Conservation (phyloP, 352 stramenopile genomes). For the Phytophthora aleatoria region DNA sequence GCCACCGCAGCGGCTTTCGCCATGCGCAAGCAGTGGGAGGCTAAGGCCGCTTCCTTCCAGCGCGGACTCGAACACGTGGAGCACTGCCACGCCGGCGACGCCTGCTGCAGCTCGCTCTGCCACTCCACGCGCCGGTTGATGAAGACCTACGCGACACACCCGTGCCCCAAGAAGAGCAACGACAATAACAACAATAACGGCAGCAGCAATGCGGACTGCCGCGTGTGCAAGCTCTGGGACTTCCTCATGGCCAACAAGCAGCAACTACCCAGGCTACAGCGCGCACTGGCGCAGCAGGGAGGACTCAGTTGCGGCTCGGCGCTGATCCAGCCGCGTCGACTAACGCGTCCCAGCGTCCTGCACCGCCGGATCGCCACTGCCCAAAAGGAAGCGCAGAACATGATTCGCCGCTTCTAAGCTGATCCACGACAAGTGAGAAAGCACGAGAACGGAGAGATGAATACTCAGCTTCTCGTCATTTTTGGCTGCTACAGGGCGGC, state of each 20-base stretch:
- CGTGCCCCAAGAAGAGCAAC: slow-evolving; percentile 43
- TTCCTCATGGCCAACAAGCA: slow-evolving; percentile 49
- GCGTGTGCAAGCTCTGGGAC: slow-evolving; percentile 80
- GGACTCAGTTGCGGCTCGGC: slow-evolving; percentile 18
- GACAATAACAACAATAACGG: slow-evolving; percentile 10
- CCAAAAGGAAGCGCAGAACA: slow-evolving; percentile 36
- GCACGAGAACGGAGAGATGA: slow-evolving; percentile 11
- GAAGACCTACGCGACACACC: slow-evolving; percentile 65
- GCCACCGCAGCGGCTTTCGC: slow-evolving; percentile 33
- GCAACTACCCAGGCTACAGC: slow-evolving; percentile 16
- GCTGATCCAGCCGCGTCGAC: slow-evolving; percentile 10
- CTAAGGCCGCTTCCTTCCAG: slow-evolving; percentile 67
- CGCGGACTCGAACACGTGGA: slow-evolving; percentile 70
- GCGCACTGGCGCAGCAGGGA: slow-evolving; percentile 18
- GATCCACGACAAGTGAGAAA: slow-evolving; percentile 5
- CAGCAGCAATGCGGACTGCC: slow-evolving; percentile 41
- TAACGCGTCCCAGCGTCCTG: slow-evolving; percentile 14
- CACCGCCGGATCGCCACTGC: slow-evolving; percentile 32
- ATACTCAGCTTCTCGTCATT: slow-evolving; percentile 25
- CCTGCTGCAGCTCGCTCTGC: slow-evolving; percentile 72
- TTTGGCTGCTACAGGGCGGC: slow-evolving; percentile 15
- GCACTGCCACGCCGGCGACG: slow-evolving; percentile 51
- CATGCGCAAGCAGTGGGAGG: slow-evolving; percentile 62
- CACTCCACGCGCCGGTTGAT: slow-evolving; percentile 72
- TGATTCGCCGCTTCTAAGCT: slow-evolving; percentile 38